A percentile compares a stretch with the other conserved stretches of the same genome.
Evolutionary conservation across 108 stramenopile species (phyloP).

Genomic region (Craspedostauros australis): DNA sequence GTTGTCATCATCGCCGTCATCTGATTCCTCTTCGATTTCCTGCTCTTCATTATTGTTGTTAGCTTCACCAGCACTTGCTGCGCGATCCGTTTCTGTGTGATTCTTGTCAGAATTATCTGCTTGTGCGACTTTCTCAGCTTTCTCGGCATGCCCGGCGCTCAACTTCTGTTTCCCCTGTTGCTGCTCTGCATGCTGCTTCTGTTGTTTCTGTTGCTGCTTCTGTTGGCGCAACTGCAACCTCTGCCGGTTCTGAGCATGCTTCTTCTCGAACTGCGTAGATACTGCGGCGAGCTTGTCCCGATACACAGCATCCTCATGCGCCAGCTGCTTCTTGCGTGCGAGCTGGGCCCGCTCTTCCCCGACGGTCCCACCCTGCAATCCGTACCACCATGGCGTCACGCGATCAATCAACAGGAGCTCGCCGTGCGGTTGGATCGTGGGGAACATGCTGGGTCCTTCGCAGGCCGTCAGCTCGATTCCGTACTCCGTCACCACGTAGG

Average conservation of each 20-base stretch:
- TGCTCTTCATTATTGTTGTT: neutral
- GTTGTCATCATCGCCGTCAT: neutral
- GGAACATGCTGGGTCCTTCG: conserved; percentile 91
- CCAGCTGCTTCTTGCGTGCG: conserved; percentile 13
- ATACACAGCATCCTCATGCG: too few species aligned
- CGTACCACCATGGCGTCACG: conserved; percentile 54
- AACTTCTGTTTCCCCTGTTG: neutral
- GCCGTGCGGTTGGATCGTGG: conserved; percentile 65
- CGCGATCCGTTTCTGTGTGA: neutral
- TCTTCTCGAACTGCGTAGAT: too few species aligned
- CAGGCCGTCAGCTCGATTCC: conserved; percentile 67
- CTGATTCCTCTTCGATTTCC: neutral
- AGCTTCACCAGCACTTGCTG: too few species aligned
- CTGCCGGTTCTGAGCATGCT: too few species aligned
- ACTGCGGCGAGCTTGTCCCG: too few species aligned
- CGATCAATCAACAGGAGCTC: conserved; percentile 82
- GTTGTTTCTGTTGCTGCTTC: conserved; percentile 3
- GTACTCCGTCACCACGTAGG: conserved; percentile 69
- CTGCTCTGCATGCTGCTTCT: neutral
- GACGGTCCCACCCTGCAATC: conserved; percentile 39
- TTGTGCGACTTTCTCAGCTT: neutral
- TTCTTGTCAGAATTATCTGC: neutral
- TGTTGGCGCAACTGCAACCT: neutral
- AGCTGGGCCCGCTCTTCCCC: conserved; percentile 19
- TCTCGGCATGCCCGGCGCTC: too few species aligned